Evolutionary conservation across 108 stramenopile species (phyloP), one percentile per base, ranked within the genome.

Genomic region (Schizochytrium sp.): DNA sequence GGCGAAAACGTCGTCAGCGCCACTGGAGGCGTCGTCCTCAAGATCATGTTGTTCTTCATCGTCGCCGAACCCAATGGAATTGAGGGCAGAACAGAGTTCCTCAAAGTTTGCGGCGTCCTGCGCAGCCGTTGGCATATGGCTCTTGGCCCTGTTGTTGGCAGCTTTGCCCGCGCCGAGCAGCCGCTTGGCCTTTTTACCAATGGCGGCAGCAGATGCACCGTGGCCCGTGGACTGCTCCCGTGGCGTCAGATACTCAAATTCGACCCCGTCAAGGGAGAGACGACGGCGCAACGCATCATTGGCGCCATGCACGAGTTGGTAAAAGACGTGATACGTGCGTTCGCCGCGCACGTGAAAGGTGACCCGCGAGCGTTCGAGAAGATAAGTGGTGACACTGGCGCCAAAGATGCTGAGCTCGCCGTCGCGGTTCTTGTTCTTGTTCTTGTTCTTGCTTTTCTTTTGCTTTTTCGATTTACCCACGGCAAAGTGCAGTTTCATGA

Each of bases 241-340:
- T 6, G 72, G 16, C 23, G 72, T 8, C 34, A 60, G 48, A 51
- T 60, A 60, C 47, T 47, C 51, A 25, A 69, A 88, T 5, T 63
- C 88, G 41, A 23, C 89, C 72, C 60, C 90, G 16, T 88, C 90
- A 18, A 90, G 87, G 3, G 92, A 92, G 19, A 97, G 91, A 44
- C 94, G 91, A 16, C n/a, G 19, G 5, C 95, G 90, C 5, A 92
- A 63, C 21, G 59, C 87, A 4, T 28, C 51, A 14, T 44, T 34
- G 12, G 48, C 23, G 5, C 96, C 94, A 23, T 51, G 19, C 25
- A 87, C 5, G 25, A 93, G 91, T 91, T 94, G 94, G 87, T 94
- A 94, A 58, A 94, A 94, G 3, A 94, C 88, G 76, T 94, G 94
- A 90, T 91, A 94, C 72, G 93, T 94, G 58, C 94, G 47, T 89